Evolutionary conservation across 495 filamentous ascomycete species (phyloP).

Genomic region (Hypoxylon subgilvum): DNA sequence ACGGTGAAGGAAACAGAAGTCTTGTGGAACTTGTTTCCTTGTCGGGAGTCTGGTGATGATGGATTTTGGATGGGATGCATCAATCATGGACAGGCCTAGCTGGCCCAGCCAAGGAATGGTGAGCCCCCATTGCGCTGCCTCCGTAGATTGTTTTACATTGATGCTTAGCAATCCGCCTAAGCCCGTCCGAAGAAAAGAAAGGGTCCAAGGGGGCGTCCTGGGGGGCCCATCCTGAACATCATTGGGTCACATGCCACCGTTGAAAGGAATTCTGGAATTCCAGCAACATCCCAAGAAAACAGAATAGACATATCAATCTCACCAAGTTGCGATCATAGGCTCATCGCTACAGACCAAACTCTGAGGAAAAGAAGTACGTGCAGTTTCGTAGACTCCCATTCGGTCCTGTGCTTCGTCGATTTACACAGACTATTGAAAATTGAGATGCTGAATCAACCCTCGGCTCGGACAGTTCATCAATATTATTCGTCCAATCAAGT

Average conservation of each 20-base stretch:
- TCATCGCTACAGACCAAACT: background rate
- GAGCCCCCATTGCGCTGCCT: conserved; percentile 35
- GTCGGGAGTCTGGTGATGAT: background rate
- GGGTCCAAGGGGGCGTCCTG: background rate
- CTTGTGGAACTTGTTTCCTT: conserved; percentile 31
- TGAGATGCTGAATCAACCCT: conserved; percentile 34
- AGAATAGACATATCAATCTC: background rate
- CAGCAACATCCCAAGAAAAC: too few relatives aligned
- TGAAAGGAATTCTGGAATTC: conserved; percentile 23
- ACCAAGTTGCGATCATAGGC: background rate
- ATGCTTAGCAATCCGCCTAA: conserved; percentile 35
- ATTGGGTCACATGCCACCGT: background rate
- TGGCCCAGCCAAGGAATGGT: conserved; percentile 28
- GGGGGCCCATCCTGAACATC: background rate
- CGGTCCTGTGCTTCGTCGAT: conserved; percentile 10
- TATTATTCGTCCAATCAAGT: conserved; percentile 40
- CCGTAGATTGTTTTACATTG: conserved; percentile 43
- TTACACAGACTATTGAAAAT: conserved; percentile 44
- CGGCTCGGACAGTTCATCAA: conserved; percentile 28
- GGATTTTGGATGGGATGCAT: background rate
- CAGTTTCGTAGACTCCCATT: background rate
- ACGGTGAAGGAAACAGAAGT: conserved; percentile 37
- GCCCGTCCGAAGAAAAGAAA: conserved; percentile 2
- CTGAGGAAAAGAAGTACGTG: background rate
- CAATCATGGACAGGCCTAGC: background rate